These are phyloP conservation scores for Fusarium staphyleae DNA, from an alignment of 2,329 filamentous ascomycete genomes.

Conservation along the genomic window DNA sequence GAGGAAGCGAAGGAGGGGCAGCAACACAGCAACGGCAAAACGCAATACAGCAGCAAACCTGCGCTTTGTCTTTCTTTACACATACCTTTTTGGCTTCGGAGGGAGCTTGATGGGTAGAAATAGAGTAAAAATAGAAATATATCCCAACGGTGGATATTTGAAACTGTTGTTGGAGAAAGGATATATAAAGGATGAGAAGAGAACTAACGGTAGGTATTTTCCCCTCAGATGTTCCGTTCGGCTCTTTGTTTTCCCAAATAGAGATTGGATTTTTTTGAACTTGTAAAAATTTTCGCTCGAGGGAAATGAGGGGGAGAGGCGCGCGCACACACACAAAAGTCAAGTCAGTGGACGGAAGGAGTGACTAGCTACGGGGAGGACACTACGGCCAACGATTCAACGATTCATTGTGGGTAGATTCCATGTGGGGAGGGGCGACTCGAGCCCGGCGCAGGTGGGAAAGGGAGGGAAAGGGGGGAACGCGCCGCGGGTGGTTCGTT, in stretches of 20 bases:
- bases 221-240: slow-evolving; percentile 9
- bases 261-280: slow-evolving; percentile 22
- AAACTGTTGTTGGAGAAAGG: neutral
- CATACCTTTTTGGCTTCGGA: slow-evolving; percentile 30
- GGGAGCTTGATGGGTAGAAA: slow-evolving; percentile 33
- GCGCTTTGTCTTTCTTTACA: slow-evolving; percentile 10
- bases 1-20: slow-evolving; percentile 30
- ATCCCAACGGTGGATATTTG: slow-evolving; percentile 27
- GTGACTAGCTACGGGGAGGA: slow-evolving; percentile 27
- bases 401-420: slow-evolving; percentile 28
- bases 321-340: slow-evolving; percentile 8
- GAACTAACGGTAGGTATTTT: slow-evolving; percentile 23
- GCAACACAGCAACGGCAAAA: slow-evolving; percentile 23
- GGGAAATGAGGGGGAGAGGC: slow-evolving; percentile 38
- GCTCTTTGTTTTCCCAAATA: slow-evolving; percentile 25
- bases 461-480: slow-evolving; percentile 11
- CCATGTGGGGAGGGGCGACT: slow-evolving; percentile 32
- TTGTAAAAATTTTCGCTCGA: slow-evolving; percentile 37
- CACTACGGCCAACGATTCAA: slow-evolving; percentile 28
- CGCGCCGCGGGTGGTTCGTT: slow-evolving; percentile 6
- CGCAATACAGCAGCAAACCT: slow-evolving; percentile 27
- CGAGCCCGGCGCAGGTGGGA: no score
- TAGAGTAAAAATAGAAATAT: slow-evolving; percentile 13
- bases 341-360: slow-evolving; percentile 10
- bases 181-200: slow-evolving; percentile 15